Conservation (phyloP, 1,284 basidiomycete species). For the Limonomyces culmigenus region DNA sequence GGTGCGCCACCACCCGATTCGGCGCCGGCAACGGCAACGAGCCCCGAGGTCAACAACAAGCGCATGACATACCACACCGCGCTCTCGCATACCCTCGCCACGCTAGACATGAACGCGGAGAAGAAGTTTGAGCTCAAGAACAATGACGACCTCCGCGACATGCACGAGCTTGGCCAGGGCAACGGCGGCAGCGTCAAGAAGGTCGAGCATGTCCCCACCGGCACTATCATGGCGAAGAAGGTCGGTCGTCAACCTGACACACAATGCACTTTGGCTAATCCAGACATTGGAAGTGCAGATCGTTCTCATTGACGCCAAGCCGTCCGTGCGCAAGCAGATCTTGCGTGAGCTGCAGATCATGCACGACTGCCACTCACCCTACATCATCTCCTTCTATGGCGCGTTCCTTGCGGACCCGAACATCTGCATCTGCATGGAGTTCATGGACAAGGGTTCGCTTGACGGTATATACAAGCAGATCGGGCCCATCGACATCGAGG, state of each 20-base stretch:
- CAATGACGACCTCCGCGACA: slow-evolving; percentile 61
- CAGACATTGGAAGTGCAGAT: slow-evolving; percentile 43
- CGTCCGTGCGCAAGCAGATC: slow-evolving; percentile 95
- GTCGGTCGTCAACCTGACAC: slow-evolving; percentile 34
- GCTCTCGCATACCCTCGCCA: slow-evolving; percentile 57
- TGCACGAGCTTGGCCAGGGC: slow-evolving; percentile 88
- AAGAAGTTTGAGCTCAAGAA: slow-evolving; percentile 62
- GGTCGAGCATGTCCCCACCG: slow-evolving; percentile 84
- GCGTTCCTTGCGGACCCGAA: slow-evolving; percentile 94
- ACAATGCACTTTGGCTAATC: too few species aligned
- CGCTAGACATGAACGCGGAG: slow-evolving; percentile 58
- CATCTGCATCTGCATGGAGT: slow-evolving; percentile 98
- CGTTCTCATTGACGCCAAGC: slow-evolving; percentile 95
- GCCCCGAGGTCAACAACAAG: slow-evolving; percentile 22
- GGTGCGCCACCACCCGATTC: slow-evolving; percentile 22
- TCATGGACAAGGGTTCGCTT: slow-evolving; percentile 82
- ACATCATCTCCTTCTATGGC: slow-evolving; percentile 94
- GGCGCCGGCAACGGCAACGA: slow-evolving; percentile 17
- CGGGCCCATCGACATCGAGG: slow-evolving; percentile 77
- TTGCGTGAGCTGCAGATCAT: slow-evolving; percentile 95
- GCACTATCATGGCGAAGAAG: slow-evolving; percentile 90
- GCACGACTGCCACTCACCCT: slow-evolving; percentile 87
- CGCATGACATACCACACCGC: slow-evolving; percentile 55
- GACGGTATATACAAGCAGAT: slow-evolving; percentile 92
- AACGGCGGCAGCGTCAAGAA: slow-evolving; percentile 96